These are phyloP conservation scores for Bertia moriformis DNA, from an alignment of 2,329 filamentous ascomycete species.

Conservation along the genomic window DNA sequence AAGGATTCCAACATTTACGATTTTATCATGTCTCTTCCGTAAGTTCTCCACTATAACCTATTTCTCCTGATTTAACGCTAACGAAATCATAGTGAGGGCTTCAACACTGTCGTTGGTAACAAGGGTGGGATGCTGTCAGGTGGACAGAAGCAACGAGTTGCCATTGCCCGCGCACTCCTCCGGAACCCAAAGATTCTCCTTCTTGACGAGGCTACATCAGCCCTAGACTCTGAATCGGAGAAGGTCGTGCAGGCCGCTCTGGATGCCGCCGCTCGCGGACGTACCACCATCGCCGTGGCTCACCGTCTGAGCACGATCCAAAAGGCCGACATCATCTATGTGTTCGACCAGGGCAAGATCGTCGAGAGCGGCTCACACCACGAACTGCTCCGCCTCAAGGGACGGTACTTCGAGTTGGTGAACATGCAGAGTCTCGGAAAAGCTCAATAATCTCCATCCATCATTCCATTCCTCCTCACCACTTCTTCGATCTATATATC, in stretches of 20 bases:
- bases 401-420: slow-evolving; percentile 65
- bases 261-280: slow-evolving; percentile 67
- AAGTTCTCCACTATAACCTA: slow-evolving; percentile 13
- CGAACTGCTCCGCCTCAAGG: slow-evolving; percentile 55
- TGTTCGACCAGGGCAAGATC: slow-evolving; percentile 81
- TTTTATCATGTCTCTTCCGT: slow-evolving; percentile 71
- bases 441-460: slow-evolving; percentile 12
- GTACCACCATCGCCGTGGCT: slow-evolving; percentile 87
- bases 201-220: slow-evolving; percentile 68
- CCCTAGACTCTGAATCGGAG: slow-evolving; percentile 63
- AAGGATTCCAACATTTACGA: slow-evolving; percentile 86
- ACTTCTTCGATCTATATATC: slow-evolving; percentile 1
- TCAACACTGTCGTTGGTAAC: slow-evolving; percentile 71
- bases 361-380: slow-evolving; percentile 72
- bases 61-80: slow-evolving; percentile 7
- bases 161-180: slow-evolving; percentile 79
- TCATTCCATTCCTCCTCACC: neutral
- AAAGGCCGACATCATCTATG: slow-evolving; percentile 86
- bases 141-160: slow-evolving; percentile 88
- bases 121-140: slow-evolving; percentile 78
- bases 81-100: slow-evolving; percentile 41
- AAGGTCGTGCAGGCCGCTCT: slow-evolving; percentile 69
- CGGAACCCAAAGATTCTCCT: slow-evolving; percentile 80
- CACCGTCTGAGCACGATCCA: slow-evolving; percentile 87
- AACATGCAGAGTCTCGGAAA: slow-evolving; percentile 67